phyloP scores from a whole-genome alignment of 345 rosid genomes.

The Hibiscus trionum region DNA sequence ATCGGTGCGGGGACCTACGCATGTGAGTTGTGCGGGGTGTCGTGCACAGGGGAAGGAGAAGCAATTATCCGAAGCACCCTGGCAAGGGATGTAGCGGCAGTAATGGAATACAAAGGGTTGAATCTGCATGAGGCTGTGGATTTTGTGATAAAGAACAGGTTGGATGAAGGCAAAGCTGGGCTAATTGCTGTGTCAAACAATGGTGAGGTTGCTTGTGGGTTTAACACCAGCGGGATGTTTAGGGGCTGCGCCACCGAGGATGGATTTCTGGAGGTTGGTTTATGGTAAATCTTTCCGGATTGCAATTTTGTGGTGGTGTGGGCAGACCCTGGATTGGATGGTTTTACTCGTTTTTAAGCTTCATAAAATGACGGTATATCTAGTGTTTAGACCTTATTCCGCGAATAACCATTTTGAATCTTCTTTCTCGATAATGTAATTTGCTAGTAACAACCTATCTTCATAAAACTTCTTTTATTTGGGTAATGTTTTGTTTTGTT shows the following conservation, averaged over 20 bases:
- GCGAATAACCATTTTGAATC: too few species aligned
- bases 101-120: constrained; percentile 92
- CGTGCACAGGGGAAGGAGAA: constrained; percentile 97
- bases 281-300: constrained; percentile 35
- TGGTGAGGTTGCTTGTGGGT: constrained; percentile 87
- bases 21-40: constrained; percentile 62
- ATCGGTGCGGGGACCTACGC: constrained; percentile 63
- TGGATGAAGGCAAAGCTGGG: constrained; percentile 79
- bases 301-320: too few species aligned
- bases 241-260: constrained; percentile 85
- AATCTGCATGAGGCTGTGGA: constrained; percentile 74
- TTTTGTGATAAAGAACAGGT: constrained; percentile 43
- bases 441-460: too few species aligned
- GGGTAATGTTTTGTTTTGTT: too few species aligned
- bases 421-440: too few species aligned
- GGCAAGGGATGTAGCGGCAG: constrained; percentile 90
- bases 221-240: constrained; percentile 77
- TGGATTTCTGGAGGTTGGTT: constrained; percentile 80
- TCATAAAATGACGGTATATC: too few species aligned
- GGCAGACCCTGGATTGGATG: too few species aligned
- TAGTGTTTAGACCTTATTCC: too few species aligned
- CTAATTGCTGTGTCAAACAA: constrained; percentile 75
- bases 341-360: too few species aligned
- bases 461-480: too few species aligned
- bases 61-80: constrained; percentile 81